Evolutionary conservation across 176 grass and related monocot genomes (phyloP).

Genomic region (Musa itinerans): DNA sequence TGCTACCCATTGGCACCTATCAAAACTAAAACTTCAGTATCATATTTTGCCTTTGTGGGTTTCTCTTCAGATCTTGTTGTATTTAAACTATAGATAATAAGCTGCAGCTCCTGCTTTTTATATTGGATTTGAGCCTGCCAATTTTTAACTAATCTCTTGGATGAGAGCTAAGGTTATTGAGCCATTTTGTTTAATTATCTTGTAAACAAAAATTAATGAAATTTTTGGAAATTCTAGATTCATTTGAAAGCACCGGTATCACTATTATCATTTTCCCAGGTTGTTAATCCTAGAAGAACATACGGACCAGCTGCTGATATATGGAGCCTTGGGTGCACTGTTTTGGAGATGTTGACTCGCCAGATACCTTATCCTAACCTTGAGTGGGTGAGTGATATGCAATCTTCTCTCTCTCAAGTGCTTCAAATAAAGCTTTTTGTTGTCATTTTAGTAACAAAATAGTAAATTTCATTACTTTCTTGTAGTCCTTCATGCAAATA

Average conservation of each 20-base stretch:
- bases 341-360: constrained; percentile 85
- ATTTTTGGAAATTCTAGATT: neutral
- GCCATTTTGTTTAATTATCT: neutral
- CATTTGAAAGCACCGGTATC: neutral
- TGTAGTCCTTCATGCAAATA: neutral
- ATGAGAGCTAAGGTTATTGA: neutral
- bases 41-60: neutral
- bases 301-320: constrained; percentile 76
- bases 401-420: neutral
- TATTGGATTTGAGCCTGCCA: neutral
- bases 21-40: neutral
- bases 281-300: constrained; percentile 50
- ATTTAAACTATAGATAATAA: neutral
- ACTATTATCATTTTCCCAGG: constrained; percentile 31
- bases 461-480: neutral
- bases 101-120: neutral
- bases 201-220: neutral
- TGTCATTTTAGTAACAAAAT: neutral
- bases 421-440: neutral
- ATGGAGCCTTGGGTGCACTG: constrained; percentile 97
- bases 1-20: neutral
- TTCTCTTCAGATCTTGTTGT: neutral
- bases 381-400: constrained; percentile 52
- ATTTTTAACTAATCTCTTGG: neutral
- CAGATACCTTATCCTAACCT: constrained; percentile 66